Evolutionary conservation across 2,329 filamentous ascomycete genomes (phyloP), one percentile per base, ranked within the genome.

Genomic region (Hymenoscyphus fructigenus): DNA sequence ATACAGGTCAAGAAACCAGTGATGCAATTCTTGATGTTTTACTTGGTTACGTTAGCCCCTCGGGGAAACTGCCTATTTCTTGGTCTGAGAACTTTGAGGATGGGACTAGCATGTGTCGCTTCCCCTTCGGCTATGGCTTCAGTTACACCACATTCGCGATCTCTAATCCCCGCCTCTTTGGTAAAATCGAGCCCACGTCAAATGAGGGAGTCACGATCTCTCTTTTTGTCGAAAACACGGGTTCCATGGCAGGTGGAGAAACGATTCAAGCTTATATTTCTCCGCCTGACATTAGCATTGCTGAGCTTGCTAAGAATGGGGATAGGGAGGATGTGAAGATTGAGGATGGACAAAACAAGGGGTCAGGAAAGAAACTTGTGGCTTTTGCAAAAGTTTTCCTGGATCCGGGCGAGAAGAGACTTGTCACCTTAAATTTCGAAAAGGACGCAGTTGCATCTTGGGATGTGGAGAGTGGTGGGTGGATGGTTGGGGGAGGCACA

Each of bases 1-100:
- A 88, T 69, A 84, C 85, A 67, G 86, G 87, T 15, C 86, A 88
- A 71, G 86, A 89, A 75, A 82, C 83, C n/a, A 86, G 86, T 1
- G 87, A 88, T 67, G 85, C 84, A 0, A 83, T 89, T 63, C 84
- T 84, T 3, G 86, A 89, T 67, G 82, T 88, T 0, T 77, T 89
- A 84, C 85, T 62, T 12, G 64, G 68, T 1, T 32, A 57, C 2
- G 58, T 64, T 5, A 66, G 63, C 38, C 68, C 67, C 17, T 65
- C 38, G 7, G 68, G 68, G 6, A 67, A 65, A 55, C 50, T 70
- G 7, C 67, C 67, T 10, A 64, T 70, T 14, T 38, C 63, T 3
- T 68, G 59, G 59, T 65, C 65, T 12, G 36, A 63, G 26, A 53
- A 66, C 36, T 36, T 36, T 12, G 34, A 9, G 9, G 29, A 32